phyloP scores from a whole-genome alignment of 2,329 filamentous ascomycete genomes.

The Penicillium polonicum region DNA sequence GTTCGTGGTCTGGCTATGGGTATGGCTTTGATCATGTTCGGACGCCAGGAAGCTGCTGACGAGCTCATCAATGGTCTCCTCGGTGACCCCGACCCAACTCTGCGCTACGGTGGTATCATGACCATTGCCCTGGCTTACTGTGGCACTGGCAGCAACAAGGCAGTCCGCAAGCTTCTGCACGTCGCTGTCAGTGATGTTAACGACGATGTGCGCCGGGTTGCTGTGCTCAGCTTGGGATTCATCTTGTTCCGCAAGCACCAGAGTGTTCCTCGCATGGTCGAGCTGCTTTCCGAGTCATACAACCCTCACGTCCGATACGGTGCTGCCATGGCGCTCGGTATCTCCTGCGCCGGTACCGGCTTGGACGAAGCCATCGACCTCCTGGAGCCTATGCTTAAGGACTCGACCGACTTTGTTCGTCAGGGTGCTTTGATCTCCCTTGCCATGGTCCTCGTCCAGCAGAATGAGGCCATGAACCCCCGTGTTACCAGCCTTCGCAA shows the following conservation, averaged over 20 bases:
- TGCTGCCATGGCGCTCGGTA: slow-evolving; percentile 96
- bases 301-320: slow-evolving; percentile 98
- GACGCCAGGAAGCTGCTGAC: slow-evolving; percentile 89
- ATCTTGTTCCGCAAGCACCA: slow-evolving; percentile 97
- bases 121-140: slow-evolving; percentile 98
- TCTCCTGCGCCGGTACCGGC: slow-evolving; percentile 94
- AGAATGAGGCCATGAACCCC: slow-evolving; percentile 97
- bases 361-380: slow-evolving; percentile 95
- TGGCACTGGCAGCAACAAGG: slow-evolving; percentile 97
- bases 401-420: slow-evolving; percentile 95
- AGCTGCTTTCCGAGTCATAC: slow-evolving; percentile 95
- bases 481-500: slow-evolving; percentile 90
- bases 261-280: slow-evolving; percentile 97
- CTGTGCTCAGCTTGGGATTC: slow-evolving; percentile 96
- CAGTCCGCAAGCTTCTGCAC: slow-evolving; percentile 90
- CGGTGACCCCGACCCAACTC: slow-evolving; percentile 86
- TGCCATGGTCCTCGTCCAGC: slow-evolving; percentile 98
- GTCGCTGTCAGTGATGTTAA: slow-evolving; percentile 97
- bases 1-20: slow-evolving; percentile 92
- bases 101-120: slow-evolving; percentile 97
- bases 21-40: slow-evolving; percentile 98
- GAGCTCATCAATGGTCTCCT: slow-evolving; percentile 90
- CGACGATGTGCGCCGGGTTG: slow-evolving; percentile 92
- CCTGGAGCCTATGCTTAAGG: slow-evolving; percentile 98
- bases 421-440: slow-evolving; percentile 93